Evolutionary conservation across 768 basidiomycete genomes (phyloP).

Genomic region (Suillus cothurnatus): DNA sequence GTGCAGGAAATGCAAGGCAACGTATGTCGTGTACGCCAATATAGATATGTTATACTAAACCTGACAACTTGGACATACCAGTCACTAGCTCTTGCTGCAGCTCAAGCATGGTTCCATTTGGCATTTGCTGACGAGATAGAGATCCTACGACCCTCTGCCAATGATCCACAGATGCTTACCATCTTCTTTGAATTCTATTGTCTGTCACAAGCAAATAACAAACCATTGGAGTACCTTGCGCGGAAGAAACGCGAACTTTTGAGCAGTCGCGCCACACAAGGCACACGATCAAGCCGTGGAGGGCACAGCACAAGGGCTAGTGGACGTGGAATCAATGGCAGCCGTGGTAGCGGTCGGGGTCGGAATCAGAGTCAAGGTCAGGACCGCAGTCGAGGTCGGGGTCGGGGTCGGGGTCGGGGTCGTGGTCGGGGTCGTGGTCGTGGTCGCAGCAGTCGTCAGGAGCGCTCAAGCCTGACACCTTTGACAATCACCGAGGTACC

Average conservation of each 20-base stretch:
- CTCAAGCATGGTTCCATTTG: slow-evolving; percentile 18
- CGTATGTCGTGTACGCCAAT: not conserved
- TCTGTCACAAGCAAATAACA: not conserved
- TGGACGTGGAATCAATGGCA: not conserved
- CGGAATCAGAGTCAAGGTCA: not conserved
- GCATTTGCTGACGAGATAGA: slow-evolving; percentile 6
- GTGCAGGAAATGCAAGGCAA: slow-evolving; percentile 17
- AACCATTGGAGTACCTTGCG: not conserved
- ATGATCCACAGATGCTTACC: slow-evolving; percentile 10
- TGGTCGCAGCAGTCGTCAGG: not conserved
- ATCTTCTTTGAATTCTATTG: slow-evolving; percentile 26
- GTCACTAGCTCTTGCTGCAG: slow-evolving; percentile 15
- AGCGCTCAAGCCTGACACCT: too few relatives aligned
- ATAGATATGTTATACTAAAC: not conserved
- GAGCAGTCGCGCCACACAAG: not conserved
- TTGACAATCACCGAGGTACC: too few relatives aligned
- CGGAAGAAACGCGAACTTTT: not conserved
- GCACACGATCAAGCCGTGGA: not conserved
- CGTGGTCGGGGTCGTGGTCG: too few relatives aligned
- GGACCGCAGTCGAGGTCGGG: not conserved
- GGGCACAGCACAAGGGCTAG: not conserved
- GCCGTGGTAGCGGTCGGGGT: not conserved
- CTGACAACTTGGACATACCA: not conserved
- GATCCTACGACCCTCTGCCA: slow-evolving; percentile 7
- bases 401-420: not conserved